Base-by-base conservation (phyloP, 1,139 yeast species). In the Suzukiozyma palmioleophila region DNA sequence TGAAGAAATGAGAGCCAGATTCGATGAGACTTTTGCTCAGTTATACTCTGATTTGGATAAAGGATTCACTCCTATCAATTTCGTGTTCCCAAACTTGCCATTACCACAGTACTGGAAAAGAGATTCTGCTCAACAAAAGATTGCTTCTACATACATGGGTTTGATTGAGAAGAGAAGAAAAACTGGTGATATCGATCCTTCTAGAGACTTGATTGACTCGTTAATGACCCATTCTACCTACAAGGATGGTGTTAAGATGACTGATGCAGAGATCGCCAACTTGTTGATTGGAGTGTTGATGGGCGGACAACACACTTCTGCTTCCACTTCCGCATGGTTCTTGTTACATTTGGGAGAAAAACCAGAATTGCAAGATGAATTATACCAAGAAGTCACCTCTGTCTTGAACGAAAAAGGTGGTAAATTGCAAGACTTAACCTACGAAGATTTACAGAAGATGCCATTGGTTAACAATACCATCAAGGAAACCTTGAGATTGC, bases 241-340 rank as follows among this genome's bases (percentile, higher is more conserved):
- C 69, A 89, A 86, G 62, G 98, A 92, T 59, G 98, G 98, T 50
- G 81, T 81, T 35, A 75, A 77, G 55, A 89, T 92, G 97, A 83
- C 96, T 30, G 98, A 94, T 61, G 83, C 83, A 60, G 96, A 92
- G 67, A 88, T 92, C 58, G 95, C 97, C 32, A 85, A 90, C 65
- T 73, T 94, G 60, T 73, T 89, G 64, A 92, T 92, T 63, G 99
- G 97, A 60, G 82, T 94, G 41, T 75, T 94, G 47, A 92, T 92
- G 99, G 99, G 98, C 53, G 99, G 98, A 46, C 99, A 92, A 69
- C 99, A 92, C 64, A 94, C 99, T 25, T 85, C 96, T 51, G 95
- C 97, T 36, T 78, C 97, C 22, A 92, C 98, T 21, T 86, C 96
- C 36, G 86, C 97, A 22, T 92, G 98, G 98, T 81, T 81, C 56